A percentile compares a stretch with the other conserved stretches of the same genome.
phyloP scores from a whole-genome alignment of 306 rosid genomes.

The Spatholobus suberectus region DNA sequence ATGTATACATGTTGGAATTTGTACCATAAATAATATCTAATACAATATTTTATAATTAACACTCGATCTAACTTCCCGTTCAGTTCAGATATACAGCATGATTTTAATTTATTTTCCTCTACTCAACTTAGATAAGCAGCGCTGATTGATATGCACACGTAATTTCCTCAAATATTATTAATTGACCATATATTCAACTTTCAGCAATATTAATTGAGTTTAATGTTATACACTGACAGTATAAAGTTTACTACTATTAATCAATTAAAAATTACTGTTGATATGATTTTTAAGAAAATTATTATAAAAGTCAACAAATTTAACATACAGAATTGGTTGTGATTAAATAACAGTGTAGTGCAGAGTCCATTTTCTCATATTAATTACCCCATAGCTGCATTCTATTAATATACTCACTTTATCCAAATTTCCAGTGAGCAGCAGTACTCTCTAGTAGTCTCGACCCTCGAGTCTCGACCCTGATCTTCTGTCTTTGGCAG shows the following conservation, averaged over 20 bases:
- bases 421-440: neutral
- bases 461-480: neutral
- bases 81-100: neutral
- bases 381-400: constrained; percentile 7
- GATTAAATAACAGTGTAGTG: no score
- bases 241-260: no score
- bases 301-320: no score
- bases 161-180: neutral
- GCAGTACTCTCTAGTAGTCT: neutral
- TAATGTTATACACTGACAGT: no score
- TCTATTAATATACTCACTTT: neutral
- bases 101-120: neutral
- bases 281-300: no score
- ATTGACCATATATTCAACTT: neutral
- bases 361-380: no score
- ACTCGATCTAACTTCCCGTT: neutral
- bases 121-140: constrained; percentile 37
- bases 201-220: constrained; percentile 23
- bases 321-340: no score
- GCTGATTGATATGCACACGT: constrained; percentile 25
- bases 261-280: no score
- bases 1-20: neutral
- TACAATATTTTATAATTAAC: neutral
- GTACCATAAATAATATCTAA: neutral
- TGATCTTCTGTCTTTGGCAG: neutral